Evolutionary conservation across 1,284 basidiomycete genomes (phyloP).

Genomic region (Naganishia liquefaciens): DNA sequence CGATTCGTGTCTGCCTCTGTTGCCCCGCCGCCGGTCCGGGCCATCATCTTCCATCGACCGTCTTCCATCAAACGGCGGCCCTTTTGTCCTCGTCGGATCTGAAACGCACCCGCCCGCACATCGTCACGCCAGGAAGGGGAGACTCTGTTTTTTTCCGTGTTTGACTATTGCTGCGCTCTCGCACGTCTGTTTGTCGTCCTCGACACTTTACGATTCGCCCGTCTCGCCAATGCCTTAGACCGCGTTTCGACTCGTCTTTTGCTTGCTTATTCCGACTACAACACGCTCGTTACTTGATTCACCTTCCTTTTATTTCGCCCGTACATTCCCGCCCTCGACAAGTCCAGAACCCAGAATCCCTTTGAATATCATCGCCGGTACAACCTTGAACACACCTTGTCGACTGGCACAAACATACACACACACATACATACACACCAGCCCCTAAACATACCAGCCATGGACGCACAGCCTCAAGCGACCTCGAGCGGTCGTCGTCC

Average conservation of each 20-base stretch:
- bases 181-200: not conserved
- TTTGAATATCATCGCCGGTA: not conserved
- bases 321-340: too few relatives aligned
- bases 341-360: constrained; percentile 6
- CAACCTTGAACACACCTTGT: too few relatives aligned
- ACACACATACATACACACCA: not conserved
- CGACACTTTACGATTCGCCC: not conserved
- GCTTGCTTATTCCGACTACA: constrained; percentile 7
- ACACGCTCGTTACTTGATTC: constrained; percentile 21
- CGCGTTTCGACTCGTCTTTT: not conserved
- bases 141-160: too few relatives aligned
- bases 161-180: not conserved
- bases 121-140: not conserved
- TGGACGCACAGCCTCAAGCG: constrained; percentile 15
- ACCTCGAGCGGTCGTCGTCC: constrained; percentile 18
- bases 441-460: not conserved
- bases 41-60: not conserved
- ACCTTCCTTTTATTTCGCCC: constrained; percentile 7
- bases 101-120: too few relatives aligned
- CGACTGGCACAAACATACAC: not conserved
- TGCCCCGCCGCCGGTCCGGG: too few relatives aligned
- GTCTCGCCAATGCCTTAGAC: constrained; percentile 1
- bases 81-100: not conserved
- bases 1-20: too few relatives aligned
- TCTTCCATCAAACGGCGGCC: constrained; percentile 3